These are phyloP conservation scores for Hymenoscyphus albidus DNA, from an alignment of 2,329 filamentous ascomycete species.

Conservation along the genomic window DNA sequence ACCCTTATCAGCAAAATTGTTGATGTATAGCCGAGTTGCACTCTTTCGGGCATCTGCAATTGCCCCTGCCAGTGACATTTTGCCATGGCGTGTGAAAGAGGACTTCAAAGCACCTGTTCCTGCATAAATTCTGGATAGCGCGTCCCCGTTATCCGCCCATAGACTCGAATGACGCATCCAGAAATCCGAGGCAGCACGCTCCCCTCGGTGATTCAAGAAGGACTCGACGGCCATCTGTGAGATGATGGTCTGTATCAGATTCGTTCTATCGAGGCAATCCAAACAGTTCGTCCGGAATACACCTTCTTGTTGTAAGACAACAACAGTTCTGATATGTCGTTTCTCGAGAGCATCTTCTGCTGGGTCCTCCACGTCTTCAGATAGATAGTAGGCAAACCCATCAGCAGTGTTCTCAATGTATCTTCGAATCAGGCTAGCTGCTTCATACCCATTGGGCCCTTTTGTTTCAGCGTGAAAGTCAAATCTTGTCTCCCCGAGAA, in stretches of 20 bases:
- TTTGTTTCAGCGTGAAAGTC: constrained; percentile 96
- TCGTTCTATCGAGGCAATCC: constrained; percentile 93
- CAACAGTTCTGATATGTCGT: constrained; percentile 46
- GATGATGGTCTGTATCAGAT: constrained; percentile 92
- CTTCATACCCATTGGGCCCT: constrained; percentile 81
- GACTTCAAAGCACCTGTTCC: constrained; percentile 94
- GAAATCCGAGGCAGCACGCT: constrained; percentile 71
- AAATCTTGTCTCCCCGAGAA: constrained; percentile 80
- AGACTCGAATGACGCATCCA: constrained; percentile 89
- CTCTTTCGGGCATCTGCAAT: constrained; percentile 95
- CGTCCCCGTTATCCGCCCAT: constrained; percentile 97
- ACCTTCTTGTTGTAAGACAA: constrained; percentile 88
- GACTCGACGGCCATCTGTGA: constrained; percentile 88
- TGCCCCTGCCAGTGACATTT: constrained; percentile 91
- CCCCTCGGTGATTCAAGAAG: constrained; percentile 70
- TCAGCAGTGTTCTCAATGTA: constrained; percentile 77
- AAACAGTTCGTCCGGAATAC: constrained; percentile 94
- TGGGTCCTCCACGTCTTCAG: constrained; percentile 57
- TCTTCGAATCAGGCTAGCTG: constrained; percentile 76
- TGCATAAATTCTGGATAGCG: constrained; percentile 90
- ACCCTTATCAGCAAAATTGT: constrained; percentile 93
- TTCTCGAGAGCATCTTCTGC: constrained; percentile 38
- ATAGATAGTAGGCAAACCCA: constrained; percentile 88
- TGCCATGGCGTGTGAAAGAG: constrained; percentile 88
- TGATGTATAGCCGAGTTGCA: constrained; percentile 90